Evolutionary conservation across 768 basidiomycete species (phyloP), one percentile per base, ranked within the genome.

Genomic region (Hygrophoropsis aurantiaca): DNA sequence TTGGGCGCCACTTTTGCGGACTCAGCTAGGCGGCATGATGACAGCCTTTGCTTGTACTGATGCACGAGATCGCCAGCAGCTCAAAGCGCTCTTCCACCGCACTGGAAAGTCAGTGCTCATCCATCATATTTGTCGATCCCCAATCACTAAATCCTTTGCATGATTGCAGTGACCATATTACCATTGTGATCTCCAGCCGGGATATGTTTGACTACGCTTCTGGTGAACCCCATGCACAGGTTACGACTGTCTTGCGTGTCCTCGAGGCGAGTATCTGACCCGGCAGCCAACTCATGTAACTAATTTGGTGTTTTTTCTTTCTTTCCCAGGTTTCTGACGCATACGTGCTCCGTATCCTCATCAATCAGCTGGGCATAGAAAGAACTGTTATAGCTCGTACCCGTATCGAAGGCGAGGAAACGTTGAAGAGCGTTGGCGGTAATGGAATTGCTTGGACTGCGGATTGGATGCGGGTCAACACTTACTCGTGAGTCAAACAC

Each of bases 181-280:
- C 66, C 5, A 81, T 93, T 50, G 74, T 89, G 54, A 81, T 87
- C 43, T 75, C 79, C 19, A 74, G 79, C 47, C 82, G 75, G 32
- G 92, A 94, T 57, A 54, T 89, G 33, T 97, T 97, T 61, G 90
- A 97, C 58, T 94, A 80, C 56, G 73, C 74, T 30, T 49, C 55
- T 1, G 93, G 93, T 21, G 92, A 95, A 58, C 85, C 87, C 10
- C 75, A 78, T 2, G 59, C 59, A 16, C 49, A 76, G 18, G 75
- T 84, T 42, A 70, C 81, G 3, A 97, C 94, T 5, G 78, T 94
- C 20, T 73, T 95, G 20, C 85, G 92, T 20, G 86, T 85, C 15
- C 76, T 97, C 7, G 82, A 87, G 21, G 95, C 93, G 52, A 7
- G 80, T 67, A 27, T n/a, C 53, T 33, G 38, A 18, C 45, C 4